A percentile compares a stretch with the other conserved stretches of the same genome.
These are phyloP conservation scores for Antarctomyces pellizariae DNA, from an alignment of 495 filamentous ascomycete species.

Conservation along the genomic window DNA sequence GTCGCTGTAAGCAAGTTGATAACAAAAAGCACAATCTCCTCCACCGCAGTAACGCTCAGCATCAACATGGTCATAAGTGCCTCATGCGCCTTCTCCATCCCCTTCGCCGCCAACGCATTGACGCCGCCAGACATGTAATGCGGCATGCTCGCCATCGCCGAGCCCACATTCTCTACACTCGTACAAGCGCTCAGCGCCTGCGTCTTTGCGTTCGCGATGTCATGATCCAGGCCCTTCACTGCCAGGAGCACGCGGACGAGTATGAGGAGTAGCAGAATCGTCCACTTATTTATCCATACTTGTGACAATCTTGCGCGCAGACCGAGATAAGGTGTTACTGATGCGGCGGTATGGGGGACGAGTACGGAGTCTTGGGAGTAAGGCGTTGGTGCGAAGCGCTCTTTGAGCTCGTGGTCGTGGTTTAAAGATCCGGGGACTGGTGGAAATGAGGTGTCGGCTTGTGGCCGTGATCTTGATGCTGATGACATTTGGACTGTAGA, in stretches of 20 bases:
- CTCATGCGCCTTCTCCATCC: slow-evolving; percentile 53
- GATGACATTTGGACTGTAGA: too few relatives aligned
- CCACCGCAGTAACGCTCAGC: slow-evolving; percentile 58
- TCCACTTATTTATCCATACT: slow-evolving; percentile 95
- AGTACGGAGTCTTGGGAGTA: too few relatives aligned
- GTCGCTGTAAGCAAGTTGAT: slow-evolving; percentile 75
- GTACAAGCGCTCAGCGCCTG: slow-evolving; percentile 78
- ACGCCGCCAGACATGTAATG: slow-evolving; percentile 75
- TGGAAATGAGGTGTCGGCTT: too few relatives aligned
- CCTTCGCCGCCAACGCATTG: slow-evolving; percentile 58
- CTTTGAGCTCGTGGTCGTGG: slow-evolving; percentile 12
- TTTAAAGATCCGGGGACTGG: too few relatives aligned
- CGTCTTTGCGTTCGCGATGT: slow-evolving; percentile 47
- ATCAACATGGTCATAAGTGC: slow-evolving; percentile 53
- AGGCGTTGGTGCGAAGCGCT: too few relatives aligned
- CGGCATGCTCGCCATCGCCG: slow-evolving; percentile 92
- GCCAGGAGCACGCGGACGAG: slow-evolving; percentile 61
- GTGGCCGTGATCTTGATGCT: too few relatives aligned
- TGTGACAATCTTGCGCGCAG: slow-evolving; percentile 77
- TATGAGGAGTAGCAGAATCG: slow-evolving; percentile 65
- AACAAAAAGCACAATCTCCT: slow-evolving; percentile 71
- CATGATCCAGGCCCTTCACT: slow-evolving; percentile 38
- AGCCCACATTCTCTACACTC: slow-evolving; percentile 81
- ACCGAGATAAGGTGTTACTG: slow-evolving; percentile 87
- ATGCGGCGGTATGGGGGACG: too few relatives aligned